These are phyloP conservation scores for Penicillium sumatraense DNA, from an alignment of 2,329 filamentous ascomycete genomes.

Conservation along the genomic window DNA sequence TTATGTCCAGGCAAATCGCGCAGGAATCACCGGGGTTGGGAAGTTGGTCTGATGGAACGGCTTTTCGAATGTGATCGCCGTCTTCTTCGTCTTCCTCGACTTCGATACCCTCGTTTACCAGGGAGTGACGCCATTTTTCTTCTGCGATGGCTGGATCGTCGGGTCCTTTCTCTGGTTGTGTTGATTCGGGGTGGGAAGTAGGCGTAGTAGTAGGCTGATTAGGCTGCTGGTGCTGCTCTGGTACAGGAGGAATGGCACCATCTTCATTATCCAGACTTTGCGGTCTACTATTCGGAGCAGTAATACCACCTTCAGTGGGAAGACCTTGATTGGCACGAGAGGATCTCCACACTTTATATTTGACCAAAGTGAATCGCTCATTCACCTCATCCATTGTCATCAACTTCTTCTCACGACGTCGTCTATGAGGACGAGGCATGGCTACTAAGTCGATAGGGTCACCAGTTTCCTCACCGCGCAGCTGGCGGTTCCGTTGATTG, in stretches of 20 bases:
- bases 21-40: constrained; percentile 87
- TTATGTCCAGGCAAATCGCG: constrained; percentile 91
- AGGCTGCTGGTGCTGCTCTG: too few relatives aligned
- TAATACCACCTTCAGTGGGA: constrained; percentile 81
- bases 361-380: constrained; percentile 90
- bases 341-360: constrained; percentile 95
- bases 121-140: constrained; percentile 32
- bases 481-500: constrained; percentile 86
- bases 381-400: constrained; percentile 99
- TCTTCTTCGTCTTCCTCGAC: constrained; percentile 75
- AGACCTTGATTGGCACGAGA: constrained; percentile 81
- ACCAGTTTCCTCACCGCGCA: constrained; percentile 76
- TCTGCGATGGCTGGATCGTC: constrained; percentile 12
- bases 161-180: constrained; percentile 18
- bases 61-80: constrained; percentile 77
- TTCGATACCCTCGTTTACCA: constrained; percentile 53
- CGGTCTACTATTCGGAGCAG: constrained; percentile 70
- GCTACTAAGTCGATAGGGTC: constrained; percentile 86
- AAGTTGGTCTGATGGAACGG: constrained; percentile 79
- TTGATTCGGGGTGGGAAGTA: constrained; percentile 16
- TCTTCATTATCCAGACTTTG: constrained; percentile 73
- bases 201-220: constrained; percentile 17
- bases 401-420: constrained; percentile 93
- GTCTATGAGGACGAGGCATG: constrained; percentile 82
- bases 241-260: constrained; percentile 38